These are phyloP conservation scores for Rhizopogon vesiculosus DNA, from an alignment of 768 basidiomycete genomes.

Conservation along the genomic window DNA sequence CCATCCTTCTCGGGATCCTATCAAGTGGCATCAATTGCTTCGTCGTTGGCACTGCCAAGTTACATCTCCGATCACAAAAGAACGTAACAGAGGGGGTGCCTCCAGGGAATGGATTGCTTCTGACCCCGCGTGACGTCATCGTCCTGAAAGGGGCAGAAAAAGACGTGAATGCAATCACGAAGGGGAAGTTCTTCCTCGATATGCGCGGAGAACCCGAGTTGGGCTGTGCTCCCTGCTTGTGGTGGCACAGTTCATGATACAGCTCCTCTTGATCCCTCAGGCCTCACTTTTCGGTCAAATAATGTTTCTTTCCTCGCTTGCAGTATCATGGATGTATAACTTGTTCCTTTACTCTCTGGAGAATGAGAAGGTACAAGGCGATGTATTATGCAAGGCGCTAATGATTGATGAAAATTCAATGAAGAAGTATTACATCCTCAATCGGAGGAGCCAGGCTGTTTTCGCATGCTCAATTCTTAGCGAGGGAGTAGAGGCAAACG, in stretches of 20 bases:
- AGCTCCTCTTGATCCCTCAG: constrained; percentile 31
- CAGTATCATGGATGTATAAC: constrained; percentile 32
- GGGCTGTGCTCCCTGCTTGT: constrained; percentile 28
- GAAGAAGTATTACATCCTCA: constrained; percentile 16
- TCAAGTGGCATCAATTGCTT: constrained; percentile 25
- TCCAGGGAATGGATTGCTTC: constrained; percentile 27
- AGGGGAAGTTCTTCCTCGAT: constrained; percentile 22
- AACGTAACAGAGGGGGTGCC: constrained; percentile 21
- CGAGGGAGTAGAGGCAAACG: constrained; percentile 11
- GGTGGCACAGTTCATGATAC: constrained; percentile 28
- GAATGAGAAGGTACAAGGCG: constrained; percentile 22
- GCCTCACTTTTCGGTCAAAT: constrained; percentile 29
- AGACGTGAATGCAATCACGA: constrained; percentile 26
- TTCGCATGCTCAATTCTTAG: constrained; percentile 21
- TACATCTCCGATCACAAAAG: constrained; percentile 9
- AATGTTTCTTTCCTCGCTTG: constrained; percentile 27
- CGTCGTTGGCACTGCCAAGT: constrained; percentile 25
- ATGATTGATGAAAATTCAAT: constrained; percentile 4
- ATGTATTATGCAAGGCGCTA: constrained; percentile 13
- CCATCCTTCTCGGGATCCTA: constrained; percentile 30
- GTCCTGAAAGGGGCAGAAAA: constrained; percentile 27
- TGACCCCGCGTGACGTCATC: constrained; percentile 19
- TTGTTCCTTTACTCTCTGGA: too few relatives aligned
- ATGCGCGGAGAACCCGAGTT: constrained; percentile 12
- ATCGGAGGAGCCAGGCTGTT: constrained; percentile 18